Evolutionary conservation across 2,329 filamentous ascomycete species (phyloP), one percentile per base, ranked within the genome.

Genomic region (Fusarium buharicum): DNA sequence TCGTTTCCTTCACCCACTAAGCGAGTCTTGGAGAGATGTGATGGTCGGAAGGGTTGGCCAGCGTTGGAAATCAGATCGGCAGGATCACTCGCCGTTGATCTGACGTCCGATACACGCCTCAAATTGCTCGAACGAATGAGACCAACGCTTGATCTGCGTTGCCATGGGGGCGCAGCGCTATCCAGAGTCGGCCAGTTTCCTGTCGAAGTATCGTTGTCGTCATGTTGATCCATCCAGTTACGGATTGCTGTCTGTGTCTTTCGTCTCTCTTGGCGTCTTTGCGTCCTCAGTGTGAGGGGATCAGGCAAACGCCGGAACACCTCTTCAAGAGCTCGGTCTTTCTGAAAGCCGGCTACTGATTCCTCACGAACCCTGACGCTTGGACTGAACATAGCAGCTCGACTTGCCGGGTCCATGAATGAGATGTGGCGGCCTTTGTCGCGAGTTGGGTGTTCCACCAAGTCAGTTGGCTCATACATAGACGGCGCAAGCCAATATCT

Each of bases 321-420:
- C 72, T 97, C 93, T 65, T 97, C 94, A 18, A 98, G 79, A 8
- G 92, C 93, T 49, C 88, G 88, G 67, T 97, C 93, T 71, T 97
- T 96, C 68, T 94, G 91, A 69, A 90, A 94, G 1, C 93, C 95
- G 31, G 90, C 88, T 48, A 97, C 87, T 0, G 93, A 97, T 57
- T 93, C 93, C 73, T 96, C 93, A 39, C 92, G 87, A 22, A 93
- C 82, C 16, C 92, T 84, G 51, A 87, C 72, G 59, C 83, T 87
- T 14, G 90, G 90, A 69, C 90, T 93, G 73, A 96, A 95, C 7
- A 93, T 78, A 24, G 86, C 86, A 7, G 83, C 78, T 41, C 86
- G 79, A 61, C 76, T 81, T 12, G 79, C 75, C 30, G 84, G 81
- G 68, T 88, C 83, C 47, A 82, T 77, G 68, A 89, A 83, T n/a